Evolutionary conservation across 2,329 filamentous ascomycete genomes (phyloP).

Genomic region (Parasarocladium wereldwijsianum): DNA sequence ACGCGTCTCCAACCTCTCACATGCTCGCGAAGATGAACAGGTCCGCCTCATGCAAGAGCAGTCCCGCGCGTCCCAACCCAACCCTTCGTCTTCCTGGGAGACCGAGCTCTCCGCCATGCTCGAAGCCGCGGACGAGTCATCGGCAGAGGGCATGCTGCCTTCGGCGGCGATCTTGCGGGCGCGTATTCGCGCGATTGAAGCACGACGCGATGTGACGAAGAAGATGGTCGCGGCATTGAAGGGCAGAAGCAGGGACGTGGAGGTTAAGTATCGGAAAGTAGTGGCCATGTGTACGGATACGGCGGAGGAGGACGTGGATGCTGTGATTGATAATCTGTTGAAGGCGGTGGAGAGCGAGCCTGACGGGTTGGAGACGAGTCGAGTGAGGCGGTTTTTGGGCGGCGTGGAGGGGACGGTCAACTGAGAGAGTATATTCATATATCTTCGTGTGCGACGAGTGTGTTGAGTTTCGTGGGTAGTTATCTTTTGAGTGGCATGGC

Average conservation of each 20-base stretch:
- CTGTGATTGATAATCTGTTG: constrained; percentile 62
- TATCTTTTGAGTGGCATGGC: no score
- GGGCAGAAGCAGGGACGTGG: constrained; percentile 67
- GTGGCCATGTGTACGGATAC: constrained; percentile 78
- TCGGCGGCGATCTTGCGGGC: constrained; percentile 47
- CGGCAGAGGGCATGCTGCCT: constrained; percentile 33
- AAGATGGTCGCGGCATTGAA: constrained; percentile 57
- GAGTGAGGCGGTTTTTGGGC: constrained; percentile 65
- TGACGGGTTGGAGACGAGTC: constrained; percentile 57
- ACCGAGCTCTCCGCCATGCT: constrained; percentile 34
- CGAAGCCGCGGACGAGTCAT: constrained; percentile 24
- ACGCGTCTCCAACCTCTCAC: constrained; percentile 64
- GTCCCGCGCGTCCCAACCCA: constrained; percentile 20
- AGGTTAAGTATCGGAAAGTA: constrained; percentile 76
- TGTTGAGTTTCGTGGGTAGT: no score
- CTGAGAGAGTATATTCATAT: no score
- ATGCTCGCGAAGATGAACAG: constrained; percentile 59
- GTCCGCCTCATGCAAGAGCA: constrained; percentile 28
- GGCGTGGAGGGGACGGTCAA: constrained; percentile 51
- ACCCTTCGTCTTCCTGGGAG: constrained; percentile 33
- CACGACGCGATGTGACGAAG: constrained; percentile 51
- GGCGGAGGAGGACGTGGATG: constrained; percentile 64
- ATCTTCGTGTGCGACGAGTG: no score
- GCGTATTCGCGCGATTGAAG: constrained; percentile 53
- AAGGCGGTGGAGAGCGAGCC: constrained; percentile 82